A percentile compares a stretch with the other conserved stretches of the same genome.
Conservation (phyloP, 1,139 yeast species). For the Sugiyamaella grinbergsii region DNA sequence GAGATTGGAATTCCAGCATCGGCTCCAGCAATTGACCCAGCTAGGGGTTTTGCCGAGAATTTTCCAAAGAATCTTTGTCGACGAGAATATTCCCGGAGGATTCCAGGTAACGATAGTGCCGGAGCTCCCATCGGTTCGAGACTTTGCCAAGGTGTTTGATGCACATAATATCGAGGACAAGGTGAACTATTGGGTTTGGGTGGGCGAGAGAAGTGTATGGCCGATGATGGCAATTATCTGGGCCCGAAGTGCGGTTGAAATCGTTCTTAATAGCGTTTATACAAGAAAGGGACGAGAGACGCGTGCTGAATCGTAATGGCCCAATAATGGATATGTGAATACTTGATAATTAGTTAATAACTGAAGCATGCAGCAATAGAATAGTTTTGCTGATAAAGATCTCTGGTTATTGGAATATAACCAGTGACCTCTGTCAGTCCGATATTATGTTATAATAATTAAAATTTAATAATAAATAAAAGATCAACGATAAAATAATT, state of each 20-base stretch:
- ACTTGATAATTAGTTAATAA: too few species aligned
- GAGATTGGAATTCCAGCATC: constrained; percentile 75
- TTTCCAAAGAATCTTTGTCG: constrained; percentile 76
- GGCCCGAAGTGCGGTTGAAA: constrained; percentile 89
- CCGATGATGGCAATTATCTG: constrained; percentile 82
- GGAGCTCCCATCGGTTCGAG: constrained; percentile 63
- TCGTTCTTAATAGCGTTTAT: constrained; percentile 77
- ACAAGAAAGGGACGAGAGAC: constrained; percentile 38
- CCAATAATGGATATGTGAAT: neutral
- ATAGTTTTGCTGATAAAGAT: too few species aligned
- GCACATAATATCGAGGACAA: constrained; percentile 66
- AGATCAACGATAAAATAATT: constrained; percentile 45
- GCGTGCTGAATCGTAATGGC: constrained; percentile 4
- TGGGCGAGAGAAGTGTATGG: constrained; percentile 95
- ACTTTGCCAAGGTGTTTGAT: constrained; percentile 73
- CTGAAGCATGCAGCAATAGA: too few species aligned
- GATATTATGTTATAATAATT: too few species aligned
- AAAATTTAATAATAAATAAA: neutral
- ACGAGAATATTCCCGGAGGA: constrained; percentile 80
- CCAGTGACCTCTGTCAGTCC: too few species aligned
- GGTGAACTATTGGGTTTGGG: constrained; percentile 84
- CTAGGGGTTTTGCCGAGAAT: constrained; percentile 73
- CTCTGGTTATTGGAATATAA: too few species aligned
- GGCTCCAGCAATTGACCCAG: constrained; percentile 77
- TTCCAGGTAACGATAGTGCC: constrained; percentile 91